Conservation (phyloP, 2,329 filamentous ascomycete genomes). For the Paecilomyces formosus region DNA sequence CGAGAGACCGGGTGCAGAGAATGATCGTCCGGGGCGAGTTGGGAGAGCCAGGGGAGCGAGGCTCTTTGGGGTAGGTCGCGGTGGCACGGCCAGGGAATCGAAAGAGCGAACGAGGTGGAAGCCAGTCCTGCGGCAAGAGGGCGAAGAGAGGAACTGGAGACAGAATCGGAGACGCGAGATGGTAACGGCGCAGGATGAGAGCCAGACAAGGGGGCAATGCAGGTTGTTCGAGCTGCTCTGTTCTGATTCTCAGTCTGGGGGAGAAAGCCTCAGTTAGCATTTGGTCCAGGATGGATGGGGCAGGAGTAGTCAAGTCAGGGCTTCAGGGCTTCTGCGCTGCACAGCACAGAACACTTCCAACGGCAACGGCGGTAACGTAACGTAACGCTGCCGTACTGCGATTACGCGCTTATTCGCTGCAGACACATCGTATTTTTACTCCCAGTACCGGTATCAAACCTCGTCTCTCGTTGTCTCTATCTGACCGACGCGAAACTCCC, state of each 20-base stretch:
- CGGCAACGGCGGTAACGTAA: background rate
- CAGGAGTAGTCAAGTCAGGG: slow-evolving; percentile 1
- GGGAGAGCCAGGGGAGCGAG: background rate
- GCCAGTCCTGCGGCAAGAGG: background rate
- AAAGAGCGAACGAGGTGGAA: background rate
- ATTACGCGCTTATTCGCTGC: background rate
- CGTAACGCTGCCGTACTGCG: background rate
- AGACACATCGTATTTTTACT: background rate
- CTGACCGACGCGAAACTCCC: background rate
- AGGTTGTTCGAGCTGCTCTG: background rate
- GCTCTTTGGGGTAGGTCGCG: background rate
- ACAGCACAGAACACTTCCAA: background rate
- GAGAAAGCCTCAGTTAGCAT: background rate
- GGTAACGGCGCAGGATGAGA: background rate
- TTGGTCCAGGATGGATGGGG: background rate
- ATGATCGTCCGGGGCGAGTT: background rate
- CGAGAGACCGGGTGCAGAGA: background rate
- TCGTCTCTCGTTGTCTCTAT: background rate
- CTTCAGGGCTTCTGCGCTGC: background rate
- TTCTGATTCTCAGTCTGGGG: background rate
- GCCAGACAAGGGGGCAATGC: background rate
- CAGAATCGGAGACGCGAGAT: background rate
- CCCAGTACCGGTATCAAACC: background rate
- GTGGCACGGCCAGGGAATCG: background rate
- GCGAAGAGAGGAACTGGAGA: background rate